phyloP scores from a whole-genome alignment of 148 eudicot genomes.

The Rhododendron kiyosumense region DNA sequence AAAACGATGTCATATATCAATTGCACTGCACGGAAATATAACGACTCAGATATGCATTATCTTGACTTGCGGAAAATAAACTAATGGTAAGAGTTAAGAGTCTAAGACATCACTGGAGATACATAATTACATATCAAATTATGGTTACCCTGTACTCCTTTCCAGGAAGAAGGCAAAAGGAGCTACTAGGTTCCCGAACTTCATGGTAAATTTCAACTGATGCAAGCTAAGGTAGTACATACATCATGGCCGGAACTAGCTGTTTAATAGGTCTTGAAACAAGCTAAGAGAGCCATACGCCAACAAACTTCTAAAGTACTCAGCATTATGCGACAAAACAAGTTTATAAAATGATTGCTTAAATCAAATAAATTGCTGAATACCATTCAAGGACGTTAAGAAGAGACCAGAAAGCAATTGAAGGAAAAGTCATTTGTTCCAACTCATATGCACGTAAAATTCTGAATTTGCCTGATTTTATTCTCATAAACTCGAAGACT shows the following conservation, averaged over 20 bases:
- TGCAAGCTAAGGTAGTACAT: slow-evolving; percentile 3
- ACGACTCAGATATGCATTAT: background rate
- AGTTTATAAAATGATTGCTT: background rate
- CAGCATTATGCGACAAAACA: background rate
- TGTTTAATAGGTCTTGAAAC: background rate
- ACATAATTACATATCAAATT: too few species aligned
- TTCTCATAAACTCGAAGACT: background rate
- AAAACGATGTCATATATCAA: slow-evolving; percentile 53
- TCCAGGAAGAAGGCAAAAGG: background rate
- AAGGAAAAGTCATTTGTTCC: background rate
- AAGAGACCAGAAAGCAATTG: background rate
- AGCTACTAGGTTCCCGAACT: background rate
- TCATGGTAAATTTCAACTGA: background rate
- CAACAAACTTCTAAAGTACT: background rate
- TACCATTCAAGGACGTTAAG: background rate
- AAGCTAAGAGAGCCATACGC: background rate
- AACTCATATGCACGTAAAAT: background rate
- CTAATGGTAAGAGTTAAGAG: background rate
- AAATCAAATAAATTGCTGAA: background rate
- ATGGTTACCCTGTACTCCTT: background rate
- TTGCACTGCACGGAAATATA: slow-evolving; percentile 47
- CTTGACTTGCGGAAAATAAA: background rate
- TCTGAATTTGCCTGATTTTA: background rate
- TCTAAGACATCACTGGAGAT: background rate
- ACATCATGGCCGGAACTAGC: background rate